A percentile compares a stretch with the other conserved stretches of the same genome.
These are phyloP conservation scores for Paraleonurus japonicus DNA, from an alignment of 257 asterid genomes.

Conservation along the genomic window DNA sequence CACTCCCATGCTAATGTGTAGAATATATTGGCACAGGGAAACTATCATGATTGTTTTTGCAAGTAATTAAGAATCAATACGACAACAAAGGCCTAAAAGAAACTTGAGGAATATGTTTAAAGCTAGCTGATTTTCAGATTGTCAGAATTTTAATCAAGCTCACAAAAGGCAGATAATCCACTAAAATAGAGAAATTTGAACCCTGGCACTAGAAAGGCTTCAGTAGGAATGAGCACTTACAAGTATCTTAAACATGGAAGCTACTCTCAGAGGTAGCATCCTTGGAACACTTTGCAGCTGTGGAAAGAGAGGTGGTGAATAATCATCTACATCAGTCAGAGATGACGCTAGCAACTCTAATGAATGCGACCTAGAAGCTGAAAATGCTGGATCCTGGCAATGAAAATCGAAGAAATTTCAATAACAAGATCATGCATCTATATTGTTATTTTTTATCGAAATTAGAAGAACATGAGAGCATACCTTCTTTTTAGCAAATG, in stretches of 20 bases:
- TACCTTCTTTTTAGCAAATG: constrained; percentile 86
- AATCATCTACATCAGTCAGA: constrained; percentile 43
- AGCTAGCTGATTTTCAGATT: constrained; percentile 13
- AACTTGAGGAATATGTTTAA: constrained; percentile 4
- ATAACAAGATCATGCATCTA: constrained; percentile 18
- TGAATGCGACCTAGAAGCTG: constrained; percentile 68
- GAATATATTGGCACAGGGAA: not conserved
- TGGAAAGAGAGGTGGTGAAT: constrained; percentile 61
- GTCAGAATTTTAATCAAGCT: not conserved
- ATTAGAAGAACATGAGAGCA: constrained; percentile 16
- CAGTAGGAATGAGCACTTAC: constrained; percentile 49
- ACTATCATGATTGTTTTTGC: constrained; percentile 9
- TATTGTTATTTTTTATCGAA: constrained; percentile 18
- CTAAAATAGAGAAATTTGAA: not conserved
- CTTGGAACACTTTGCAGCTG: constrained; percentile 73
- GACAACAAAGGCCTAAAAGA: not conserved
- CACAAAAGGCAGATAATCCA: constrained; percentile 15
- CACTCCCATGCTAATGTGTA: constrained; percentile 9
- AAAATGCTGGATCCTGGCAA: constrained; percentile 64
- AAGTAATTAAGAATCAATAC: constrained; percentile 10
- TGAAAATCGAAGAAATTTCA: constrained; percentile 26
- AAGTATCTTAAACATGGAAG: constrained; percentile 88
- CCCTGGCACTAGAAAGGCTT: constrained; percentile 9
- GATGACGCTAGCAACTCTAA: constrained; percentile 69
- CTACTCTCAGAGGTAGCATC: constrained; percentile 72